A percentile compares a stretch with the other conserved stretches of the same genome.
Conservation (phyloP, 1,284 basidiomycete genomes). For the Sporisorium sorghi region DNA sequence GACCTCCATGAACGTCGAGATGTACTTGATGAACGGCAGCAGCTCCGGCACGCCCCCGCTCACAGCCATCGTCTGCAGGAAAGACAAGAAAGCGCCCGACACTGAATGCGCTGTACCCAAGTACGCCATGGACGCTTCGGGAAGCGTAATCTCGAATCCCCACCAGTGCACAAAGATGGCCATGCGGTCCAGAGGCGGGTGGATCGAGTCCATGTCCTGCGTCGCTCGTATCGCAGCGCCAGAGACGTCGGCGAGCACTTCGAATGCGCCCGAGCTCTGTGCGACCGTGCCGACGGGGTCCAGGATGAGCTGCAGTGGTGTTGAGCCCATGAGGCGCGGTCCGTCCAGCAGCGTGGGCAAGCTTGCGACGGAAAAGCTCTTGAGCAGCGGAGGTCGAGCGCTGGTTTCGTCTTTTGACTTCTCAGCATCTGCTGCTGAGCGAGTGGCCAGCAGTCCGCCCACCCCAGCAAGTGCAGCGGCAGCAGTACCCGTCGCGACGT, state of each 20-base stretch:
- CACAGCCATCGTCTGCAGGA: constrained; percentile 61
- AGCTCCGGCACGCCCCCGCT: constrained; percentile 61
- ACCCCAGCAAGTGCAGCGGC: constrained; percentile 34
- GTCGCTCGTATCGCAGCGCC: constrained; percentile 47
- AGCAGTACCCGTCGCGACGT: constrained; percentile 32
- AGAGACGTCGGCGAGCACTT: constrained; percentile 54
- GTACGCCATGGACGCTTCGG: constrained; percentile 56
- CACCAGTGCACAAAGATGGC: constrained; percentile 66
- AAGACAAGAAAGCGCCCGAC: constrained; percentile 57
- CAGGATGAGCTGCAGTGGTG: constrained; percentile 49
- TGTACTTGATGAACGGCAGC: constrained; percentile 63
- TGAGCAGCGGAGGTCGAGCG: constrained; percentile 29
- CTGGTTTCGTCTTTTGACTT: too few species aligned
- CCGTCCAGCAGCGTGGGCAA: constrained; percentile 40
- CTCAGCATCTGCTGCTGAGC: too few species aligned
- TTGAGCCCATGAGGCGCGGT: constrained; percentile 40
- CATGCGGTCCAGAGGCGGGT: constrained; percentile 61
- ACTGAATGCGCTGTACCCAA: constrained; percentile 61
- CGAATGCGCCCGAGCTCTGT: constrained; percentile 53
- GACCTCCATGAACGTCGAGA: constrained; percentile 60
- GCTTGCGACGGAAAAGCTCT: constrained; percentile 37
- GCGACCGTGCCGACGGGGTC: constrained; percentile 43
- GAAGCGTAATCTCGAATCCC: constrained; percentile 65
- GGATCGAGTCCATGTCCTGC: constrained; percentile 48
- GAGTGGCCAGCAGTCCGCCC: constrained; percentile 27